Conservation (phyloP, 345 rosid genomes). For the Boechera divaricarpa region DNA sequence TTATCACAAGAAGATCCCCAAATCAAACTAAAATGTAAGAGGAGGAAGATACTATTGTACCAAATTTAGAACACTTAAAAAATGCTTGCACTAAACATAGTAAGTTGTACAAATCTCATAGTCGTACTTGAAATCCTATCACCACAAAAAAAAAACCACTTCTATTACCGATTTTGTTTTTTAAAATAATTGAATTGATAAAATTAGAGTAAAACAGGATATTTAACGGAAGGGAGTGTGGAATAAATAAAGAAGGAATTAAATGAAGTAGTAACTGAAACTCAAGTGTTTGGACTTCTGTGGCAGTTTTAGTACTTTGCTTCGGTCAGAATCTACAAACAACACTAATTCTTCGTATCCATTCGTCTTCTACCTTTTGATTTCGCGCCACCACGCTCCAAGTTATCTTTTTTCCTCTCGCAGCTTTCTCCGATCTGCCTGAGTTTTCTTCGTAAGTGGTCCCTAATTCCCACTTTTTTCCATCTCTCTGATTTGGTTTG, state of each 20-base stretch:
- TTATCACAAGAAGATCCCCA: slow-evolving; percentile 6
- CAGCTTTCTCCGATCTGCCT: slow-evolving; percentile 40
- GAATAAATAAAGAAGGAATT: slow-evolving; percentile 20
- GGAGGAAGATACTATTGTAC: background rate
- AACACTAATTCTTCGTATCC: slow-evolving; percentile 10
- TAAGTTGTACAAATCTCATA: background rate
- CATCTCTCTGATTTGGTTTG: slow-evolving; percentile 20
- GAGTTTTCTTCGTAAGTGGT: slow-evolving; percentile 38
- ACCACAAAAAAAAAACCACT: background rate
- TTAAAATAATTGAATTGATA: background rate
- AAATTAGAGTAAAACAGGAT: background rate
- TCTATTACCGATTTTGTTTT: background rate
- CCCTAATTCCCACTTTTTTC: slow-evolving; percentile 17
- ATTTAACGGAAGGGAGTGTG: slow-evolving; percentile 11
- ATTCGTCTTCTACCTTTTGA: slow-evolving; percentile 22
- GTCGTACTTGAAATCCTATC: background rate
- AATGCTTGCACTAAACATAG: background rate
- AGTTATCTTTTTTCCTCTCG: background rate
- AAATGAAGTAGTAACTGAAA: slow-evolving; percentile 23
- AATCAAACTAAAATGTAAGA: slow-evolving; percentile 11
- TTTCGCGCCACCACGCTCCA: slow-evolving; percentile 41
- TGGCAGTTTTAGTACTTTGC: slow-evolving; percentile 27
- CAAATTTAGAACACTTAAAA: background rate
- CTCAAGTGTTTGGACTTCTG: slow-evolving; percentile 37
- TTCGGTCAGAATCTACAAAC: slow-evolving; percentile 26